A percentile compares a stretch with the other conserved stretches of the same genome.
These are phyloP conservation scores for Maudiozyma pseudohumilis DNA, from an alignment of 805 yeast genomes.

Conservation along the genomic window DNA sequence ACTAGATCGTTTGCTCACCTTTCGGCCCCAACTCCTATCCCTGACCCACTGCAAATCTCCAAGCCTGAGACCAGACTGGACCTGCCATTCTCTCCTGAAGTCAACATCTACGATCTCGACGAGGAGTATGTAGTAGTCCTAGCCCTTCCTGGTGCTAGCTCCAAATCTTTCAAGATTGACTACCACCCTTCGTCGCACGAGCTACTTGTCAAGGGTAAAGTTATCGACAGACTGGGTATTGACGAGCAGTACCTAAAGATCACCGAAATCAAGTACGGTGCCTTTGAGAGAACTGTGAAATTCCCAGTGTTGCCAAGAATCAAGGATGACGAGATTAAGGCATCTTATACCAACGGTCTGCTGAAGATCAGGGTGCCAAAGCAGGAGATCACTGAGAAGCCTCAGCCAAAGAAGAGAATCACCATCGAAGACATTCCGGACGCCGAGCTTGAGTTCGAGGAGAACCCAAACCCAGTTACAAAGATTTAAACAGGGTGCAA, in stretches of 20 bases:
- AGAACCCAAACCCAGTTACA: slow-evolving; percentile 40
- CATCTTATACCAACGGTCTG: slow-evolving; percentile 44
- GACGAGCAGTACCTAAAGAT: slow-evolving; percentile 34
- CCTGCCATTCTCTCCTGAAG: slow-evolving; percentile 47
- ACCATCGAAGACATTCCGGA: slow-evolving; percentile 41
- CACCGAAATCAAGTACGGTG: slow-evolving; percentile 47
- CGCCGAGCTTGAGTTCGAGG: slow-evolving; percentile 36
- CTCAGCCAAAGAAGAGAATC: slow-evolving; percentile 36
- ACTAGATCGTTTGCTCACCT: slow-evolving; percentile 14
- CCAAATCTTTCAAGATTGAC: slow-evolving; percentile 44
- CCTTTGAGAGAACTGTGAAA: slow-evolving; percentile 46
- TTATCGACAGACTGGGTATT: slow-evolving; percentile 32
- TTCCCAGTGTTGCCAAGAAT: slow-evolving; percentile 46
- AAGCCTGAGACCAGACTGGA: slow-evolving; percentile 34
- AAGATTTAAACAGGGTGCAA: slow-evolving; percentile 20
- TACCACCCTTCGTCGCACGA: slow-evolving; percentile 51
- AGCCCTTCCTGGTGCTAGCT: slow-evolving; percentile 51
- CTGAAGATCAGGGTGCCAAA: slow-evolving; percentile 46
- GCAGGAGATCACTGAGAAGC: slow-evolving; percentile 24
- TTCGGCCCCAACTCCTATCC: slow-evolving; percentile 25
- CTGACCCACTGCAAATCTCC: slow-evolving; percentile 37
- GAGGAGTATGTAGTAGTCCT: slow-evolving; percentile 38
- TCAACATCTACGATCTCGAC: slow-evolving; percentile 46
- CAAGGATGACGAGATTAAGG: slow-evolving; percentile 44
- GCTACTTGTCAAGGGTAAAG: slow-evolving; percentile 41